Percentiles rank a stretch among this genome's conserved stretches.
Evolutionary conservation across 2,329 filamentous ascomycete species (phyloP).

Genomic region (Fusarium albosuccineum): DNA sequence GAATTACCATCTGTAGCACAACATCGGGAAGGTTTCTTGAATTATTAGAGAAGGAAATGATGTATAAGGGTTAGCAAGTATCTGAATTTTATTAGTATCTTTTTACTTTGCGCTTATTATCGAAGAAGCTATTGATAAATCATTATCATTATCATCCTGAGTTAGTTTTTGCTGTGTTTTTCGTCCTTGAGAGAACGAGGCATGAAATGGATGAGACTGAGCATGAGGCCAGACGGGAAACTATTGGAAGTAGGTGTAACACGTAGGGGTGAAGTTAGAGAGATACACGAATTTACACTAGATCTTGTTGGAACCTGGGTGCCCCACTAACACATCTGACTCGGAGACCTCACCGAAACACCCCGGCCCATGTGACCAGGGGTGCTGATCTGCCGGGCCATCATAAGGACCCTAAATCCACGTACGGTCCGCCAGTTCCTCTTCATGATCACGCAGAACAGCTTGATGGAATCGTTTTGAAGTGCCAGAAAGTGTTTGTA

Average conservation of each 20-base stretch:
- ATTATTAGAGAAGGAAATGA: too few relatives aligned
- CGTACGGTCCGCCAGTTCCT: slow-evolving; percentile 12
- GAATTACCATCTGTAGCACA: too few relatives aligned
- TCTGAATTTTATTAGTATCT: too few relatives aligned
- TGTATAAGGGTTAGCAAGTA: too few relatives aligned
- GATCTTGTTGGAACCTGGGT: background rate
- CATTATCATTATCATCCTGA: too few relatives aligned
- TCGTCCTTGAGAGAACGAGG: too few relatives aligned
- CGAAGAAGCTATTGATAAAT: too few relatives aligned
- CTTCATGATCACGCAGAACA: slow-evolving; percentile 30
- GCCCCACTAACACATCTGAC: background rate
- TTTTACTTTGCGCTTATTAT: too few relatives aligned
- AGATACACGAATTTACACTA: slow-evolving; percentile 16
- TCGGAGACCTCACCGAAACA: slow-evolving; percentile 21
- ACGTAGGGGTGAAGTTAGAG: slow-evolving; percentile 16
- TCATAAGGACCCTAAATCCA: slow-evolving; percentile 31
- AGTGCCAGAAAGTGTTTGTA: background rate
- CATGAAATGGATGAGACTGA: background rate
- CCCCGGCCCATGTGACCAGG: slow-evolving; percentile 41
- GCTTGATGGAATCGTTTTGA: slow-evolving; percentile 29
- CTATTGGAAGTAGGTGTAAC: background rate
- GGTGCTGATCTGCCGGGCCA: slow-evolving; percentile 37
- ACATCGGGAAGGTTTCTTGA: too few relatives aligned
- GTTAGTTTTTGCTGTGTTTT: too few relatives aligned
- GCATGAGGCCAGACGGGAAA: background rate